These are phyloP conservation scores for Alternaria panax DNA, from an alignment of 2,329 filamentous ascomycete genomes.

Conservation along the genomic window DNA sequence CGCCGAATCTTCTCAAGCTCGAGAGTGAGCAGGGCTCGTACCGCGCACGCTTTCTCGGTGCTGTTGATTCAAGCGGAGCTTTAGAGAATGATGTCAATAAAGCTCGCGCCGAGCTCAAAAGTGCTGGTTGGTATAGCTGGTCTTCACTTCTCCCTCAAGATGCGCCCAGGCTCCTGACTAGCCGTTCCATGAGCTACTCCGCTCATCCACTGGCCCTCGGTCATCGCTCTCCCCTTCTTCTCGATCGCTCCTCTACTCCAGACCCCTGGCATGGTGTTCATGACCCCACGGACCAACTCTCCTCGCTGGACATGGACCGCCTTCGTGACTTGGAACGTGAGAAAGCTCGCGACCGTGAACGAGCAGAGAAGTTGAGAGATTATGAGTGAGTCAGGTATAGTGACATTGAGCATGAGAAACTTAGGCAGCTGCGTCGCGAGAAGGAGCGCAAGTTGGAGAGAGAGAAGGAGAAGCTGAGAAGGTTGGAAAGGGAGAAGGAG, in stretches of 20 bases:
- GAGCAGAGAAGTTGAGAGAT: not conserved
- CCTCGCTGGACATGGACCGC: not conserved
- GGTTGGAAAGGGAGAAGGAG: slow-evolving; percentile 8
- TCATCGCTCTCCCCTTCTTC: not conserved
- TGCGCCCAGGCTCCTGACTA: not conserved
- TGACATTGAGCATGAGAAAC: not conserved
- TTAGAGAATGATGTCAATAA: slow-evolving; percentile 36
- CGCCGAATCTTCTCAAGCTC: slow-evolving; percentile 35
- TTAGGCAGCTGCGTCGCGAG: not conserved
- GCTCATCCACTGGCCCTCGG: not conserved
- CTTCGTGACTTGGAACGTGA: not conserved
- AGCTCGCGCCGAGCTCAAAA: slow-evolving; percentile 23
- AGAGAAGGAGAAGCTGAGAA: slow-evolving; percentile 5
- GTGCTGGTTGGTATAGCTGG: slow-evolving; percentile 14
- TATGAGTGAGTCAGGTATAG: not conserved
- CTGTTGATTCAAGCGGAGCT: slow-evolving; percentile 23
- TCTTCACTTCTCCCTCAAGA: not conserved
- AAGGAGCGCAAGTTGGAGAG: slow-evolving; percentile 3
- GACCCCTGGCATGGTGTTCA: not conserved
- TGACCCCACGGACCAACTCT: not conserved
- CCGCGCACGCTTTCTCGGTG: slow-evolving; percentile 22
- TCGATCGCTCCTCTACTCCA: not conserved
- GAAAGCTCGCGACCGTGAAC: not conserved
- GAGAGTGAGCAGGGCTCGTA: slow-evolving; percentile 24
- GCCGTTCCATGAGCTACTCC: not conserved